Evolutionary conservation across 2,329 filamentous ascomycete species (phyloP).

Genomic region (Epichloe festucae): DNA sequence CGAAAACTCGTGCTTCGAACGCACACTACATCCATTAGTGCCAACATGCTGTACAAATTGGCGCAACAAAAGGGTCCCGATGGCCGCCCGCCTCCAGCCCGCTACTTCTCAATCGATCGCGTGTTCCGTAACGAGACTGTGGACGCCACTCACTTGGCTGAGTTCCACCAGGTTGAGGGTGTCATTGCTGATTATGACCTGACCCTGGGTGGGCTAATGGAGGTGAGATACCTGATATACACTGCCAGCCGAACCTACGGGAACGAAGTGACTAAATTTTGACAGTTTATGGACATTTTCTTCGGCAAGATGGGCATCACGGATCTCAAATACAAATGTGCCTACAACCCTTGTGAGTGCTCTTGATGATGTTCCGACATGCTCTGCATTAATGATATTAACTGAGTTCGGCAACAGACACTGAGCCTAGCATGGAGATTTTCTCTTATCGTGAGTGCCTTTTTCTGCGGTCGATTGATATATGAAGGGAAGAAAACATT

Average conservation of each 20-base stretch:
- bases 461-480: not conserved
- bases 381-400: conserved; percentile 45
- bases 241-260: not conserved
- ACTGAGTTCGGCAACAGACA: conserved; percentile 48
- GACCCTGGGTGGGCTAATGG: conserved; percentile 84
- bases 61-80: conserved; percentile 68
- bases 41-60: conserved; percentile 82
- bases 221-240: conserved; percentile 11
- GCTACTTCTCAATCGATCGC: conserved; percentile 96
- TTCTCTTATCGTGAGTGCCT: conserved; percentile 58
- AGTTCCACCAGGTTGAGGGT: conserved; percentile 98
- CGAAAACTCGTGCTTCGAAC: conserved; percentile 78
- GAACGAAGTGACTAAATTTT: not conserved
- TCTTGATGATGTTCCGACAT: no score
- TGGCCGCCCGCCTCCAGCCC: conserved; percentile 52
- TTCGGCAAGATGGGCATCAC: conserved; percentile 90
- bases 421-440: conserved; percentile 95
- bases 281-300: conserved; percentile 78
- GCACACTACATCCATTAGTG: conserved; percentile 87
- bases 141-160: conserved; percentile 89
- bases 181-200: conserved; percentile 95
- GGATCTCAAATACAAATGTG: conserved; percentile 85
- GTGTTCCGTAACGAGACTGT: conserved; percentile 98
- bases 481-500: not conserved
- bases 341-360: conserved; percentile 24